Conservation (phyloP, 352 stramenopile species). For the Phytophthora multivora region DNA sequence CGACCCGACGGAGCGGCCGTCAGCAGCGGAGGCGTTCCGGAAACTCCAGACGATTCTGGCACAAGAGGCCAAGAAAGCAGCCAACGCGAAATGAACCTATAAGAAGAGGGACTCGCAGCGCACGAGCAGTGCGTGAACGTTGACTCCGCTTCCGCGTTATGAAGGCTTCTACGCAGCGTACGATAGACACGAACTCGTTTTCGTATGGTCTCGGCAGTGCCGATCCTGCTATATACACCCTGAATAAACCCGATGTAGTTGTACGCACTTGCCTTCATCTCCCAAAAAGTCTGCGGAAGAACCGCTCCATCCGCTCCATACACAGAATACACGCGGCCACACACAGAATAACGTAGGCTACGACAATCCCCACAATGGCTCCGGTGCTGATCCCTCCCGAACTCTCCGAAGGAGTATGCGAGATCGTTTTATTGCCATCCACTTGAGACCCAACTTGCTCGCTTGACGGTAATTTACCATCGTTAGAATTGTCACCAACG, state of each 20-base stretch:
- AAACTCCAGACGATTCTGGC: constrained; percentile 43
- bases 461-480: neutral
- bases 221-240: constrained; percentile 16
- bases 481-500: neutral
- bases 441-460: constrained; percentile 5
- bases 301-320: constrained; percentile 20
- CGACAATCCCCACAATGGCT: constrained; percentile 23
- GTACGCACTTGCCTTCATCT: constrained; percentile 15
- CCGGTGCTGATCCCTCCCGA: constrained; percentile 19
- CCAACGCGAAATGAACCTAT: constrained; percentile 37
- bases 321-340: constrained; percentile 20
- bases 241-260: constrained; percentile 38
- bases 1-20: constrained; percentile 45
- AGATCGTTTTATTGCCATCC: neutral
- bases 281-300: constrained; percentile 10
- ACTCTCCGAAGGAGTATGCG: constrained; percentile 4
- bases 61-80: constrained; percentile 34
- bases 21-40: constrained; percentile 41
- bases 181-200: constrained; percentile 9
- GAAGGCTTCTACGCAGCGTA: constrained; percentile 26
- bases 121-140: constrained; percentile 6
- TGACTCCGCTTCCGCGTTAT: constrained; percentile 36
- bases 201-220: constrained; percentile 24
- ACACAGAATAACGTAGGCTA: constrained; percentile 24
- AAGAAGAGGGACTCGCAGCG: constrained; percentile 27